Percentiles rank a stretch among this genome's conserved stretches.
Evolutionary conservation across 495 filamentous ascomycete species (phyloP).

Genomic region (Neurospora intermedia): DNA sequence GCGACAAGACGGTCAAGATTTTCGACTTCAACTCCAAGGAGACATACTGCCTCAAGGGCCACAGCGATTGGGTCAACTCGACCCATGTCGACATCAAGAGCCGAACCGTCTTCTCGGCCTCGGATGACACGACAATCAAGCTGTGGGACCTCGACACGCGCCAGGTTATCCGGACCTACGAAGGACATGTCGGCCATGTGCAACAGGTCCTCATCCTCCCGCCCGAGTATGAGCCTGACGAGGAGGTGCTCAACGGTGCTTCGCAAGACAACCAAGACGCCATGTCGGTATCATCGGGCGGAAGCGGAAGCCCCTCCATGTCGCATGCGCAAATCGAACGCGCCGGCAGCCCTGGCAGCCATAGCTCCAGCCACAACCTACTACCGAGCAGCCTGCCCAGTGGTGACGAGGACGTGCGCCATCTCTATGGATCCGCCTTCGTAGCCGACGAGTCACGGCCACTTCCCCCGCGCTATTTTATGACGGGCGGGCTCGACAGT

Average conservation of each 20-base stretch:
- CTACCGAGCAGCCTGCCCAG: conserved; percentile 9
- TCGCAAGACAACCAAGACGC: conserved; percentile 49
- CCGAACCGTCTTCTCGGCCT: conserved; percentile 81
- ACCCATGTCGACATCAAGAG: conserved; percentile 73
- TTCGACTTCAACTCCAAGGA: conserved; percentile 86
- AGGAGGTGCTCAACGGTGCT: conserved; percentile 38
- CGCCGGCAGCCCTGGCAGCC: neutral
- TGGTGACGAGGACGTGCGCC: conserved; percentile 31
- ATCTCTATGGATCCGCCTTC: conserved; percentile 48
- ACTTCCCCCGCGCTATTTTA: conserved; percentile 74
- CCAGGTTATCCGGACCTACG: conserved; percentile 64
- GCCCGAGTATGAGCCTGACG: conserved; percentile 78
- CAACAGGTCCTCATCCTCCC: conserved; percentile 81
- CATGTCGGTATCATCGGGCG: conserved; percentile 29
- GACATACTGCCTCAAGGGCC: conserved; percentile 66
- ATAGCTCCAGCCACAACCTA: conserved; percentile 2
- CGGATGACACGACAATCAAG: conserved; percentile 82
- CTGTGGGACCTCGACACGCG: conserved; percentile 66
- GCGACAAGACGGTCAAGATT: conserved; percentile 82
- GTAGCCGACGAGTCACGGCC: conserved; percentile 46
- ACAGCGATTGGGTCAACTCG: conserved; percentile 89
- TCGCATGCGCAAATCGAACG: conserved; percentile 11
- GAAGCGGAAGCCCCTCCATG: conserved; percentile 23
- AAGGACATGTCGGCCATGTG: conserved; percentile 92
- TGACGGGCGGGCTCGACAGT: conserved; percentile 80